phyloP scores from a whole-genome alignment of 2,329 filamentous ascomycete species.

The Cadophora malorum region DNA sequence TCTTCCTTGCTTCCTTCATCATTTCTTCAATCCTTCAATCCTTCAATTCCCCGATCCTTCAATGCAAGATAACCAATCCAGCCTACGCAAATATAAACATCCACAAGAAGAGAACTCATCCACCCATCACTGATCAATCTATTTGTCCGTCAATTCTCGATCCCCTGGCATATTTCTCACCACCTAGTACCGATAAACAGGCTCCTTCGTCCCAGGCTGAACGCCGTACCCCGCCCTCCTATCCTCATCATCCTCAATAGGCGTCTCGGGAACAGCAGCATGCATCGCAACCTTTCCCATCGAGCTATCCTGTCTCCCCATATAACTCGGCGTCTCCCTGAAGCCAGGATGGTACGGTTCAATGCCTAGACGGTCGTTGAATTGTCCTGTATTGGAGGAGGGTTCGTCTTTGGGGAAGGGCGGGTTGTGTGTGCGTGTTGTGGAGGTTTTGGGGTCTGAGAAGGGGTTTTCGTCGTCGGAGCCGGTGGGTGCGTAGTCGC shows the following conservation, averaged over 20 bases:
- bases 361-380: conserved; percentile 41
- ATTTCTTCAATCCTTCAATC: neutral
- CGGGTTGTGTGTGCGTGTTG: conserved; percentile 23
- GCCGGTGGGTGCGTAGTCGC: conserved; percentile 39
- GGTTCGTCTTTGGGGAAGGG: conserved; percentile 41
- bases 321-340: conserved; percentile 39
- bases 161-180: neutral
- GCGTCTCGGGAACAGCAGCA: conserved; percentile 35
- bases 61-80: neutral
- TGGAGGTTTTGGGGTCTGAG: conserved; percentile 37
- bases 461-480: conserved; percentile 42
- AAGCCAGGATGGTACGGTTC: conserved; percentile 47
- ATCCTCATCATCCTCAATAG: conserved; percentile 29
- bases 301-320: conserved; percentile 40
- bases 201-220: conserved; percentile 32
- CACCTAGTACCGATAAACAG: conserved; percentile 41
- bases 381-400: conserved; percentile 37
- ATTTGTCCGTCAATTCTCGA: conserved; percentile 12
- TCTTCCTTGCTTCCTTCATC: neutral
- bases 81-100: neutral
- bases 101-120: neutral
- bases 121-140: neutral
- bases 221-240: conserved; percentile 28
- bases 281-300: conserved; percentile 39
- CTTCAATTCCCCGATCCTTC: neutral